A percentile compares a stretch with the other conserved stretches of the same genome.
phyloP scores from a whole-genome alignment of 257 asterid genomes.

The Rauvolfia tetraphylla region DNA sequence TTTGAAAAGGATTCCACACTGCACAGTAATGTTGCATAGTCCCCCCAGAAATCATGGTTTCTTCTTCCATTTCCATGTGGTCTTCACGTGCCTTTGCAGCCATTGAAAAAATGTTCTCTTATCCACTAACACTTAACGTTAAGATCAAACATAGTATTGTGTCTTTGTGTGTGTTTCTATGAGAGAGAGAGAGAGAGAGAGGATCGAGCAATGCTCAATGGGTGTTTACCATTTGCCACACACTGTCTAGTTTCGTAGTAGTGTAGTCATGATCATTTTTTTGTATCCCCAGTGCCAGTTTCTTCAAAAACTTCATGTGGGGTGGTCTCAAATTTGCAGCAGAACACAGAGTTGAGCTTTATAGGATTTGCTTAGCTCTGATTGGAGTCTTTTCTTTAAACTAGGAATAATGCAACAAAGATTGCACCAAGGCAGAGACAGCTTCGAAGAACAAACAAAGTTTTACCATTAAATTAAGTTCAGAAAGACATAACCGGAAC shows the following conservation, averaged over 20 bases:
- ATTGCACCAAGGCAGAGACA: not conserved
- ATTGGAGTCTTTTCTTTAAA: not conserved
- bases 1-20: constrained; percentile 31
- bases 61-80: constrained; percentile 29
- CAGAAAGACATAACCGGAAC: not conserved
- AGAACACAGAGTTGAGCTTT: not conserved
- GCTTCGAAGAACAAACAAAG: not conserved
- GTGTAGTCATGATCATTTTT: not conserved
- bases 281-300: not conserved
- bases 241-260: not conserved
- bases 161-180: not conserved
- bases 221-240: constrained; percentile 5
- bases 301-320: not conserved
- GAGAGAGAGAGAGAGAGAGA: not conserved
- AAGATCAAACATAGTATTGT: not conserved
- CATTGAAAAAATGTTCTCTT: constrained; percentile 14
- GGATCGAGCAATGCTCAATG: not conserved
- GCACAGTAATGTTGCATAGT: not conserved
- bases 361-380: not conserved
- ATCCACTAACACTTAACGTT: constrained; percentile 5
- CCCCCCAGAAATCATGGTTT: constrained; percentile 17
- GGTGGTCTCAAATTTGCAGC: not conserved
- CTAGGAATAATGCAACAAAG: not conserved
- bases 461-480: not conserved
- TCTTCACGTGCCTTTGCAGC: constrained; percentile 29